Evolutionary conservation across 1,284 basidiomycete genomes (phyloP).

Genomic region (Pseudozyma tsukubaensis): DNA sequence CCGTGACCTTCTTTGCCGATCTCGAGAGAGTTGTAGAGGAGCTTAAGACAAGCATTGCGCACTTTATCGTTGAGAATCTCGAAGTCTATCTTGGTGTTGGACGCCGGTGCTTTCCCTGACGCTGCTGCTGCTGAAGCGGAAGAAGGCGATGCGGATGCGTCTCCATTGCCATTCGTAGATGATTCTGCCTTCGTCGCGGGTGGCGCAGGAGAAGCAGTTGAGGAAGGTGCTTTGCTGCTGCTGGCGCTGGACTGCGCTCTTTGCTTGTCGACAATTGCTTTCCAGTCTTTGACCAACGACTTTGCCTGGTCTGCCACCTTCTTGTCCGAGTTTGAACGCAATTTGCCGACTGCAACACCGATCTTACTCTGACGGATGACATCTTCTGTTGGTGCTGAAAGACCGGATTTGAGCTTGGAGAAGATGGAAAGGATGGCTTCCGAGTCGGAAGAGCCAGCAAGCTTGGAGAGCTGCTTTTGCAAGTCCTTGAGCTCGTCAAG

Average conservation of each 20-base stretch:
- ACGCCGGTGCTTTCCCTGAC: conserved; percentile 14
- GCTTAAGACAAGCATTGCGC: conserved; percentile 87
- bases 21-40: conserved; percentile 89
- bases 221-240: conserved; percentile 32
- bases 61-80: conserved; percentile 72
- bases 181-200: conserved; percentile 22
- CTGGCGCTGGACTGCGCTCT: conserved; percentile 70
- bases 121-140: conserved; percentile 20
- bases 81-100: conserved; percentile 59
- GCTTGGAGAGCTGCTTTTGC: conserved; percentile 56
- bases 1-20: conserved; percentile 39
- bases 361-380: conserved; percentile 79
- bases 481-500: conserved; percentile 56
- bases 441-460: conserved; percentile 32
- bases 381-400: conserved; percentile 81
- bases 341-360: conserved; percentile 90
- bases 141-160: conserved; percentile 29
- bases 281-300: conserved; percentile 78
- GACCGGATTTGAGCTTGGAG: conserved; percentile 79
- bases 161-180: conserved; percentile 14
- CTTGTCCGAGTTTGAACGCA: conserved; percentile 80
- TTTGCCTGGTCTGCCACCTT: conserved; percentile 86
- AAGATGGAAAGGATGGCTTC: conserved; percentile 82
- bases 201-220: conserved; percentile 46
- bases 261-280: conserved; percentile 63